Conservation (phyloP, 768 basidiomycete genomes). For the Phaeotremella skinneri region DNA sequence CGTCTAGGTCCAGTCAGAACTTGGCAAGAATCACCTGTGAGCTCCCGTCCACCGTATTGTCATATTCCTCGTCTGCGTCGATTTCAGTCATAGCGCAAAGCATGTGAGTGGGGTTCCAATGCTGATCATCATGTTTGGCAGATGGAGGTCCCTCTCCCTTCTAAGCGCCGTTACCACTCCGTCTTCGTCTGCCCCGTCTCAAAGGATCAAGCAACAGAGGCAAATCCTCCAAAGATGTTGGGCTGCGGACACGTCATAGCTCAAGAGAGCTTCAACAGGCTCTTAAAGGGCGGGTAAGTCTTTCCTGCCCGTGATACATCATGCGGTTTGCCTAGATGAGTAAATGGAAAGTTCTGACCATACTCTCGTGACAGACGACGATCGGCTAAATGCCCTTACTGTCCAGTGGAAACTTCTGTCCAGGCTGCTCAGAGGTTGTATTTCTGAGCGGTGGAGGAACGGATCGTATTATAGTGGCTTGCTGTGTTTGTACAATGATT, state of each 20-base stretch:
- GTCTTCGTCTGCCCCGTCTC: constrained; percentile 97
- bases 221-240: constrained; percentile 98
- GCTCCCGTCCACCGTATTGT: constrained; percentile 19
- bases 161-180: constrained; percentile 89
- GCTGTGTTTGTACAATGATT: too few relatives aligned
- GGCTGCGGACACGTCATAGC: constrained; percentile 92
- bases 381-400: constrained; percentile 5
- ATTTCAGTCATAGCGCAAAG: neutral
- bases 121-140: constrained; percentile 48
- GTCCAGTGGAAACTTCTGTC: neutral
- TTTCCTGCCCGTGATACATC: constrained; percentile 10
- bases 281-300: constrained; percentile 83
- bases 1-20: constrained; percentile 90
- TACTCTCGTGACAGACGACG: neutral
- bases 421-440: neutral
- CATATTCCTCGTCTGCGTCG: neutral
- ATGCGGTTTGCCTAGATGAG: neutral
- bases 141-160: constrained; percentile 89
- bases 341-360: neutral
- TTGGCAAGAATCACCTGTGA: constrained; percentile 81
- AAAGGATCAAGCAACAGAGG: constrained; percentile 89
- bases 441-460: constrained; percentile 6
- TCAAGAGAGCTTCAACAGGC: constrained; percentile 81
- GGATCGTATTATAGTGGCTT: too few relatives aligned
- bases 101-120: neutral